A percentile compares a stretch with the other conserved stretches of the same genome.
These are phyloP conservation scores for Raphanus sativus DNA, from an alignment of 345 rosid species.

Conservation along the genomic window DNA sequence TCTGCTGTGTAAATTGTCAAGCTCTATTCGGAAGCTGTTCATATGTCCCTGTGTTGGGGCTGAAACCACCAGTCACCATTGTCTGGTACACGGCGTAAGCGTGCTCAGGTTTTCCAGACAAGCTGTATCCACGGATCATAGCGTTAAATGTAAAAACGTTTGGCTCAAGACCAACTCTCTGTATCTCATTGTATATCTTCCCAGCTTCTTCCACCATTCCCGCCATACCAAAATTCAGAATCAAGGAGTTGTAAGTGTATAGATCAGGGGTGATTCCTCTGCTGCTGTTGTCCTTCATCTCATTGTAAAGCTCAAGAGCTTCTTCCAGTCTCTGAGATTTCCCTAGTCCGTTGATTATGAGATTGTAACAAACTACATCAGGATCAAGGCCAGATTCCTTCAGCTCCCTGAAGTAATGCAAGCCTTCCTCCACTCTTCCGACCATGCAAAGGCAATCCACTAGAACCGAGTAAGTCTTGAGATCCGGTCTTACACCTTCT, in stretches of 20 bases:
- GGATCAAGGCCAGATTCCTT: conserved; percentile 64
- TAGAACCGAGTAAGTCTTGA: conserved; percentile 77
- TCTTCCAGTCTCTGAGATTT: conserved; percentile 61
- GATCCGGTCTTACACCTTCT: conserved; percentile 84
- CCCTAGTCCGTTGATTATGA: conserved; percentile 77
- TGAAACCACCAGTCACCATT: conserved; percentile 84
- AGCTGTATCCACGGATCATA: conserved; percentile 72
- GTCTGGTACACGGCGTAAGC: conserved; percentile 76
- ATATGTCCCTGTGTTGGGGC: conserved; percentile 74
- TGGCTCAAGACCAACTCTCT: conserved; percentile 64
- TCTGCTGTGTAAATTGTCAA: conserved; percentile 31
- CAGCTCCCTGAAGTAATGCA: conserved; percentile 62
- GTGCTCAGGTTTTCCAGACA: conserved; percentile 62
- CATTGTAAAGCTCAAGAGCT: conserved; percentile 61
- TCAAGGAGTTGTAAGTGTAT: conserved; percentile 76
- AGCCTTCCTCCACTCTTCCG: conserved; percentile 77
- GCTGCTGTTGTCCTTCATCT: conserved; percentile 58
- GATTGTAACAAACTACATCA: conserved; percentile 71
- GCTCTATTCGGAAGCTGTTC: conserved; percentile 79
- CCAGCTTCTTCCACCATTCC: conserved; percentile 74
- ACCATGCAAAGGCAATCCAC: conserved; percentile 67
- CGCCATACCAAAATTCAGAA: conserved; percentile 58
- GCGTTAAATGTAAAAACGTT: conserved; percentile 85
- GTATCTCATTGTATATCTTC: conserved; percentile 63
- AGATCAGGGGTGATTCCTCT: conserved; percentile 69